Evolutionary conservation across 306 rosid species (phyloP), one percentile per base, ranked within the genome.

Genomic region (Ammopiptanthus mongolicus): DNA sequence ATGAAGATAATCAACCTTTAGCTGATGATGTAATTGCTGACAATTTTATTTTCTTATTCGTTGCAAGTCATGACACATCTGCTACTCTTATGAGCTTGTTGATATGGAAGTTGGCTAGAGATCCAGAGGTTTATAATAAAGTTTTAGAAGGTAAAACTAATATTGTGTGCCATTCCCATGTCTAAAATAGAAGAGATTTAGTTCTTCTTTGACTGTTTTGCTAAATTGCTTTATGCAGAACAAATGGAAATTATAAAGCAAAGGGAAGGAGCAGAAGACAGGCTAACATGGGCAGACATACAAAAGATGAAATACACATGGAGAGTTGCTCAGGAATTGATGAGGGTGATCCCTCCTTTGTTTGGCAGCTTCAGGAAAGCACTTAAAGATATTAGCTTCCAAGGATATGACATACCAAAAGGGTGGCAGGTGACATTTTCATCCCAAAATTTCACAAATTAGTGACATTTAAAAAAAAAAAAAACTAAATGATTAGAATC

Each of bases 241-340:
- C 86, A 87, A 83, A 71, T 74, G 83, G 84, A 85, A 33, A 82
- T 83, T 28, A 14, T 83, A 71, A 80, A 82, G 52, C 76, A 75
- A 62, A 85, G 81, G 52, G 79, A 75, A 74, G 78, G 79, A 80
- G 46, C 14, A 10, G 84, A 75, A 65, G 59, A 81, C 6, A 71
- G 75, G 19, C 57, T 83, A 71, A 87, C 86, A 71, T 87, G 91
- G 88, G 79, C 5, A 10, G 88, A 87, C 28, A 66, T 82, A 71
- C 84, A 82, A 77, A 74, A 82, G 78, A 87, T 87, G 91, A 82
- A 87, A 66, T 87, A 84, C 71, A 84, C 91, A 33, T 84, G 88
- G 88, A 75, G 84, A 75, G 87, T 87, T 74, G 87, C 91, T 31
- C 81, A 80, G n/a, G 91, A 84, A 68, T 12, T 87, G 78, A 82